Evolutionary conservation across 1,284 basidiomycete species (phyloP).

Genomic region (Somion occarium): DNA sequence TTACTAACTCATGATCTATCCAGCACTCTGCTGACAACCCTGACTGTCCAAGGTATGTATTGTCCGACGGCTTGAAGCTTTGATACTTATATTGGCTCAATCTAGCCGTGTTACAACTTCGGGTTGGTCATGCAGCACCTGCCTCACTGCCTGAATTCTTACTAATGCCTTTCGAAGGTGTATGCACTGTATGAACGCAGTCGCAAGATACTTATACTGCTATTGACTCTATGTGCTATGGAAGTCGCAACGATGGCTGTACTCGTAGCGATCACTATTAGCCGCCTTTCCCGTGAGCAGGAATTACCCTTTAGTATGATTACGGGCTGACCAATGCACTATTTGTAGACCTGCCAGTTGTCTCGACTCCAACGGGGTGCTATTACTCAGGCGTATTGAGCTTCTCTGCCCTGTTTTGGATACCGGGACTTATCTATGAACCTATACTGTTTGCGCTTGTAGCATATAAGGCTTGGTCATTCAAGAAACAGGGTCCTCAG

Average conservation of each 20-base stretch:
- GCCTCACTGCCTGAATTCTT: not conserved
- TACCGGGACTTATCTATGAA: conserved; percentile 23
- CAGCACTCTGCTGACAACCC: conserved; percentile 14
- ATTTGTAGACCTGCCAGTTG: conserved; percentile 19
- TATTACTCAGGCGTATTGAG: conserved; percentile 19
- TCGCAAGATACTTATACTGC: conserved; percentile 13
- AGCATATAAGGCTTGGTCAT: conserved; percentile 19
- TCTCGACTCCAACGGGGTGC: conserved; percentile 24
- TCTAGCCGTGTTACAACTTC: conserved; percentile 16
- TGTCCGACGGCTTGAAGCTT: not conserved
- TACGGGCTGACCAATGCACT: no score
- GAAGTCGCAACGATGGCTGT: conserved; percentile 19
- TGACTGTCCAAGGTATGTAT: conserved; percentile 17
- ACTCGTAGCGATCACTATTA: conserved; percentile 19
- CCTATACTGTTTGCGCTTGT: conserved; percentile 23
- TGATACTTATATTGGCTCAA: not conserved
- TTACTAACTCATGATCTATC: not conserved
- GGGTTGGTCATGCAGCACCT: conserved; percentile 13
- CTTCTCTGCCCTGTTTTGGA: conserved; percentile 23
- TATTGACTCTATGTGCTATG: conserved; percentile 14
- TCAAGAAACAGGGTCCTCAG: not conserved
- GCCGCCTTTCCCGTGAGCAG: conserved; percentile 15
- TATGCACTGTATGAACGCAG: conserved; percentile 23
- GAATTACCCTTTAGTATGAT: no score
- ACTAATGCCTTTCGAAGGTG: conserved; percentile 13